Evolutionary conservation across 2,329 filamentous ascomycete species (phyloP).

Genomic region (Aspergillus caelatus): DNA sequence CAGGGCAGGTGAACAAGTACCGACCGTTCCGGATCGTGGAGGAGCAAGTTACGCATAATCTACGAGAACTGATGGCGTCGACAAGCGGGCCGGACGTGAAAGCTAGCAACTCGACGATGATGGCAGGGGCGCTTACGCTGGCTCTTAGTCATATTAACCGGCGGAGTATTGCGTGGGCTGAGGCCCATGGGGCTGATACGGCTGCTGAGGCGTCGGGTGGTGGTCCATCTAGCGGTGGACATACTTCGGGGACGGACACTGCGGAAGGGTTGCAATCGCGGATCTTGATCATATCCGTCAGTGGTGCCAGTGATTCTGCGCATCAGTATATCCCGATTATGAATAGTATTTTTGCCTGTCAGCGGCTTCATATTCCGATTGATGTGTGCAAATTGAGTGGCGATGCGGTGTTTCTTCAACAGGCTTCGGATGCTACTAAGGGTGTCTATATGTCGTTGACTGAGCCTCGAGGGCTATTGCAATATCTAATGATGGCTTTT

Average conservation of each 20-base stretch:
- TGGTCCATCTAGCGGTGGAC: constrained; percentile 30
- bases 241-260: constrained; percentile 26
- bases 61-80: constrained; percentile 70
- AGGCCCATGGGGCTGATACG: constrained; percentile 54
- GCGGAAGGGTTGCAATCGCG: constrained; percentile 67
- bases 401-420: constrained; percentile 88
- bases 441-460: constrained; percentile 70
- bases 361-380: constrained; percentile 83
- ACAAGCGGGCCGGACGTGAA: constrained; percentile 67
- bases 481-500: constrained; percentile 94
- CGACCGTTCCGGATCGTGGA: constrained; percentile 89
- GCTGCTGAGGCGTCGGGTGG: constrained; percentile 42
- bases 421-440: constrained; percentile 75
- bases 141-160: constrained; percentile 92
- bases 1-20: constrained; percentile 78
- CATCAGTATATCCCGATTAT: constrained; percentile 96
- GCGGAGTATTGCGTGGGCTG: constrained; percentile 65
- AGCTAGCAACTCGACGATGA: constrained; percentile 73
- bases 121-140: constrained; percentile 87
- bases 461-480: constrained; percentile 71
- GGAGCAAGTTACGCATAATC: constrained; percentile 72
- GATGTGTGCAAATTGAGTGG: constrained; percentile 87
- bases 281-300: constrained; percentile 88
- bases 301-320: constrained; percentile 82
- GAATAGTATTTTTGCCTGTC: constrained; percentile 96